Evolutionary conservation across 2,329 filamentous ascomycete species (phyloP).

Genomic region (Colletotrichum sp.): DNA sequence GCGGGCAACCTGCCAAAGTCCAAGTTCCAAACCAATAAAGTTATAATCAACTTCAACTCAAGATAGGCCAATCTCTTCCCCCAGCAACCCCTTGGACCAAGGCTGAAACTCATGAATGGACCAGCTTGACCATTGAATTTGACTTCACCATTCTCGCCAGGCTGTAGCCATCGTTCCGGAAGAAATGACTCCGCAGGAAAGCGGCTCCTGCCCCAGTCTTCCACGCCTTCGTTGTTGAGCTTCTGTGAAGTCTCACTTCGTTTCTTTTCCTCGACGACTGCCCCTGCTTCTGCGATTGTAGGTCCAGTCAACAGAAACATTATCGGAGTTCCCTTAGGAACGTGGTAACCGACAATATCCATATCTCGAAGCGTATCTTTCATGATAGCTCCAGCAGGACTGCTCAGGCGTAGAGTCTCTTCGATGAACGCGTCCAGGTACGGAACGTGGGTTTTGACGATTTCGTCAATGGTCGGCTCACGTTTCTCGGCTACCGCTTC

Average conservation of each 20-base stretch:
- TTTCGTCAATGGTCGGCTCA: background rate
- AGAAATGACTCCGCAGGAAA: background rate
- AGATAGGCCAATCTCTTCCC: background rate
- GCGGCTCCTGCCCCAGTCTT: background rate
- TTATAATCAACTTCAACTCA: background rate
- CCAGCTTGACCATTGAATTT: background rate
- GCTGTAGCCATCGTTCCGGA: background rate
- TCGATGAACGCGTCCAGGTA: constrained; percentile 25
- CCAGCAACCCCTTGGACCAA: background rate
- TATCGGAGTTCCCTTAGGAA: background rate
- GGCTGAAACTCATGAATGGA: background rate
- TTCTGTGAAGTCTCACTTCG: background rate
- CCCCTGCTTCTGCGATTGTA: background rate
- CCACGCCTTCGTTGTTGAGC: background rate
- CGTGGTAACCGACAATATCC: background rate
- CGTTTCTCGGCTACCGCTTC: background rate
- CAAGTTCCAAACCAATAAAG: background rate
- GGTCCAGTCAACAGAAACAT: background rate
- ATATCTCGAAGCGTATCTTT: background rate
- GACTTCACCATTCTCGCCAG: background rate
- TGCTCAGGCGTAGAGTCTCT: constrained; percentile 30
- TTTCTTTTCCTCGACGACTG: background rate
- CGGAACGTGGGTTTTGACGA: background rate
- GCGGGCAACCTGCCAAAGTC: background rate
- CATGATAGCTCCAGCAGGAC: constrained; percentile 2